A percentile compares a stretch with the other conserved stretches of the same genome.
phyloP scores from a whole-genome alignment of 768 basidiomycete genomes.

The Trametes maxima region DNA sequence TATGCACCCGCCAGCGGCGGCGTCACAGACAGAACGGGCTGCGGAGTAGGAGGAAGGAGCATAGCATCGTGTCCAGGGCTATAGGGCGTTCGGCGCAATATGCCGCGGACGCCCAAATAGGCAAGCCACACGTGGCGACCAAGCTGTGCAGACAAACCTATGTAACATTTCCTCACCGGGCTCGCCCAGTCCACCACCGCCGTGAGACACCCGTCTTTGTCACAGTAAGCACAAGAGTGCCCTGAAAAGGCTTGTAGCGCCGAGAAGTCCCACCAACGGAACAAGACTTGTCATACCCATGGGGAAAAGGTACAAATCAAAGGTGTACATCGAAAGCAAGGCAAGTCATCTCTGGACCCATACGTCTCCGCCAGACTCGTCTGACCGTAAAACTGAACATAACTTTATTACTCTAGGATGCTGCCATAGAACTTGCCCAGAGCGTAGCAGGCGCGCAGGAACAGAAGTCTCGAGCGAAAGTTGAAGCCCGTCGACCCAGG shows the following conservation, averaged over 20 bases:
- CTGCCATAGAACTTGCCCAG: slow-evolving; percentile 25
- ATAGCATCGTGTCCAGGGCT: neutral
- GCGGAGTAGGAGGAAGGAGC: neutral
- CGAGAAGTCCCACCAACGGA: neutral
- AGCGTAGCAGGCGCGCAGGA: slow-evolving; percentile 25
- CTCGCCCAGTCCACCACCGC: neutral
- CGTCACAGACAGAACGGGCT: neutral
- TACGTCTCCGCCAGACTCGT: neutral
- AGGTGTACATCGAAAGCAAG: slow-evolving; percentile 28
- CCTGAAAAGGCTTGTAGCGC: neutral
- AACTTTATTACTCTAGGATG: slow-evolving; percentile 16
- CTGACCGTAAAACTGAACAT: neutral
- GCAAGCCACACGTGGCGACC: neutral
- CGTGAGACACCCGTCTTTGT: neutral
- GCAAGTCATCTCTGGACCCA: neutral
- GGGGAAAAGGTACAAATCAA: slow-evolving; percentile 10
- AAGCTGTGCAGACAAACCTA: slow-evolving; percentile 1
- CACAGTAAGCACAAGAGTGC: slow-evolving; percentile 1
- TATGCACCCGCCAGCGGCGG: neutral
- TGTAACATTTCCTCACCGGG: neutral
- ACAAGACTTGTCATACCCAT: neutral
- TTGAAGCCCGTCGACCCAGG: slow-evolving; percentile 19
- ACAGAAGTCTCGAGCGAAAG: slow-evolving; percentile 21
- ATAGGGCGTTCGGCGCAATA: neutral
- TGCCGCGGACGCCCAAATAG: neutral